Base-by-base conservation (phyloP, 2,329 filamentous ascomycete species). In the Zasmidium angulare region DNA sequence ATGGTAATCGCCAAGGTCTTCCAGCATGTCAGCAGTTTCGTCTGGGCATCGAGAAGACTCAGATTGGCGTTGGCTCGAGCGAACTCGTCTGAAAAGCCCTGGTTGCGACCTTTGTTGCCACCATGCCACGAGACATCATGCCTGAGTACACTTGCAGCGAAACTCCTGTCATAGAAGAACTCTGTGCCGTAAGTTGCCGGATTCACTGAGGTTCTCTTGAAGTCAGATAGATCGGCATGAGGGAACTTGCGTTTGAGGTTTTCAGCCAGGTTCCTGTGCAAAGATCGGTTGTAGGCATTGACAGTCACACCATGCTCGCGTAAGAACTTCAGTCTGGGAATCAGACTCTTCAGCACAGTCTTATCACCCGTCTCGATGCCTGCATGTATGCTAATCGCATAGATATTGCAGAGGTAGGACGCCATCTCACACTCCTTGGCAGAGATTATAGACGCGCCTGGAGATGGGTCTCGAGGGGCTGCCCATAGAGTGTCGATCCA, bases 341-440 rank as follows among this genome's bases (percentile, higher is more conserved):
- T 82, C 1, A 98, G 78, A 10, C 85, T 85, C 66, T 88, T 88
- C 22, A 91, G 84, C 58, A 93, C 84, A 0, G 79, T 78, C 36
- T 81, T 78, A 66, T 90, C 86, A 11, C 89, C 88, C 61, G 87
- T 84, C 72, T 96, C 90, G 47, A 92, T 89, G 20, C 90, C 84
- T 68, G 91, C 88, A 71, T 97, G 96, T 19, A 98, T 80, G 74
- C 96, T 91, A 83, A 98, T 92, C 2, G 93, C 90, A 60, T 96
- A 86, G 46, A 95, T 89, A 72, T 98, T 92, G 14, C 90, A 91
- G 63, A 96, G 83, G 62, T 91, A 87, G 2, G 92, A 89, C 2
- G 92, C 91, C 66, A 96, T 81, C 50, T 75, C 74, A 58, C 78
- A 78, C 62, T 82, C 78, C 43, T 63, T 65, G 2, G 69, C 66